A percentile compares a stretch with the other conserved stretches of the same genome.
Evolutionary conservation across 2,329 filamentous ascomycete genomes (phyloP).

Genomic region (Colletotrichum endophyticum): DNA sequence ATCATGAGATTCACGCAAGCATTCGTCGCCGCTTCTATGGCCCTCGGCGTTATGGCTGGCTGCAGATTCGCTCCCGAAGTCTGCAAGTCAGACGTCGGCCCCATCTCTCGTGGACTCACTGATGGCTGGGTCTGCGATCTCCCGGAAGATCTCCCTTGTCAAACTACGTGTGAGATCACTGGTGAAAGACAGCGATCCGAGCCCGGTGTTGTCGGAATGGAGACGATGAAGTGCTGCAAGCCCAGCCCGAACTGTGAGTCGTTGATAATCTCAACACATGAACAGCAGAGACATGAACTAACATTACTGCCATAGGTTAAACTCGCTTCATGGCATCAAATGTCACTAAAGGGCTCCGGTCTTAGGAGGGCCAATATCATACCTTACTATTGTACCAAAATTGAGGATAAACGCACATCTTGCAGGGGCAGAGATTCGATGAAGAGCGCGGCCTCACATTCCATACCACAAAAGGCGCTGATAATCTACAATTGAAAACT

Average conservation of each 20-base stretch:
- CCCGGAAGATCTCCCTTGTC: not conserved
- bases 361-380: not conserved
- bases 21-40: not conserved
- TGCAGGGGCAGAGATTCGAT: not conserved
- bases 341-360: not conserved
- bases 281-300: not conserved
- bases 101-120: not conserved
- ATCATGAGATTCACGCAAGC: not conserved
- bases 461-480: not conserved
- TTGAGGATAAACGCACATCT: not conserved
- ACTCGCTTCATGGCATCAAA: not conserved
- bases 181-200: not conserved
- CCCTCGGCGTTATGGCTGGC: not conserved
- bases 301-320: not conserved
- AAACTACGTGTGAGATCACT: not conserved
- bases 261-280: not conserved
- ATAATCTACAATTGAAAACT: not conserved
- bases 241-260: not conserved
- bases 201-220: not conserved
- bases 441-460: not conserved
- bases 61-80: not conserved
- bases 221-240: not conserved
- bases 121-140: not conserved
- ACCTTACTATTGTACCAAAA: not conserved
- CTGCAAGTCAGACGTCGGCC: not conserved